phyloP scores from a whole-genome alignment of 768 basidiomycete genomes.

The Lyophyllum atratum region DNA sequence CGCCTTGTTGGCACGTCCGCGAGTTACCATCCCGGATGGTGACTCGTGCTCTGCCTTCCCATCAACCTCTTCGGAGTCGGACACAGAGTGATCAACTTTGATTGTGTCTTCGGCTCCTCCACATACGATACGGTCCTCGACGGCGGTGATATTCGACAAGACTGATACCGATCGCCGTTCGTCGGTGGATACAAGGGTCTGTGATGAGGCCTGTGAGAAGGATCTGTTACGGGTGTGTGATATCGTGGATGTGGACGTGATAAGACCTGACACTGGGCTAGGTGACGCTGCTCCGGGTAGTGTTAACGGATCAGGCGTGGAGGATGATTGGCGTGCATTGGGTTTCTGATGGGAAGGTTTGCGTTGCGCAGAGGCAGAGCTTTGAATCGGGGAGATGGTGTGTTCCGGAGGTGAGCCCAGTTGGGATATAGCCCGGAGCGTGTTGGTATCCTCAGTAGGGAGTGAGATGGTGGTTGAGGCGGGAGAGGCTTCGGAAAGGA shows the following conservation, averaged over 20 bases:
- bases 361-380: background rate
- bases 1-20: conserved; percentile 31
- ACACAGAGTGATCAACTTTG: conserved; percentile 15
- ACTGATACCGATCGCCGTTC: conserved; percentile 40
- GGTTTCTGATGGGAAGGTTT: conserved; percentile 1
- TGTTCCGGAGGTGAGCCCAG: background rate
- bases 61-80: conserved; percentile 14
- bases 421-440: background rate
- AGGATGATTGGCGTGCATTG: conserved; percentile 3
- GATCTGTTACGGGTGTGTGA: conserved; percentile 39
- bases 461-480: background rate
- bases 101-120: conserved; percentile 18
- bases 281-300: conserved; percentile 10
- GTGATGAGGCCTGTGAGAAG: conserved; percentile 38
- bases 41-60: conserved; percentile 25
- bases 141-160: conserved; percentile 37
- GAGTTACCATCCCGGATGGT: conserved; percentile 36
- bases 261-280: conserved; percentile 9
- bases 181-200: conserved; percentile 31
- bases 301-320: conserved; percentile 13
- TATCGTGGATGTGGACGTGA: conserved; percentile 11
- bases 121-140: conserved; percentile 22
- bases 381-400: background rate
- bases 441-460: conserved; percentile 1
- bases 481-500: conserved; percentile 3